Evolutionary conservation across 371 early-diverging fungal species (phyloP), one percentile per base, ranked within the genome.

Genomic region (Saksenaea vasiformis): DNA sequence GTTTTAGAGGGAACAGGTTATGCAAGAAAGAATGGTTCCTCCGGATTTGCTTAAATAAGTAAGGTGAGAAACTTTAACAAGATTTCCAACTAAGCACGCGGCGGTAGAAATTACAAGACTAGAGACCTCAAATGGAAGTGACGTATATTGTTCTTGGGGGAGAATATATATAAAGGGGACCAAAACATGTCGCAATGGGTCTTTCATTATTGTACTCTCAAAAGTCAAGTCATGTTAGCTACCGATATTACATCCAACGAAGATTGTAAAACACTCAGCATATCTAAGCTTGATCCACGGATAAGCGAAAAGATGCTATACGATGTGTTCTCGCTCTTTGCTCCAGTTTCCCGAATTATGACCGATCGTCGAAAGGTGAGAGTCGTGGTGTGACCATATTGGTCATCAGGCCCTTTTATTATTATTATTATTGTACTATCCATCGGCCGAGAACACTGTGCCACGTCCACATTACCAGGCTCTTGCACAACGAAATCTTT

Each of bases 211-310:
- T 22, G 31, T 47, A 17, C 24, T 47, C 19, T 10, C n/a, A 22
- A 22, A 47, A 22, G 17, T 5, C 11, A 3, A 47, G 22, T 24
- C 10, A 47, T 47, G 51, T 9, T 47, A 11, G 11, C 51, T 10
- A 47, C 17, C 2, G 5, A 22, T n/a, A 26, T 22, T 22, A 28
- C 61, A 56, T 57, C 58, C 64, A 75, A 85, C 62, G 76, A 81
- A 67, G 81, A 70, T 60, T 73, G 79, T 55, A 84, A 75, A 73
- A 84, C 80, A 35, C 77, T 90, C n/a, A 91, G 91, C 60, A 90
- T 90, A n/a, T 91, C 91, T 34, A 93, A 90, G 67, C 78, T 92
- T 57, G 91, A 92, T 76, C 85, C 85, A 39, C 79, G 82, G 31
- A 87, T 90, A 55, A 89, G 85, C 37, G 91, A 91, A 61, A 67